Conservation (phyloP, 169 alveolate genomes). For the Eimeria maxima region DNA sequence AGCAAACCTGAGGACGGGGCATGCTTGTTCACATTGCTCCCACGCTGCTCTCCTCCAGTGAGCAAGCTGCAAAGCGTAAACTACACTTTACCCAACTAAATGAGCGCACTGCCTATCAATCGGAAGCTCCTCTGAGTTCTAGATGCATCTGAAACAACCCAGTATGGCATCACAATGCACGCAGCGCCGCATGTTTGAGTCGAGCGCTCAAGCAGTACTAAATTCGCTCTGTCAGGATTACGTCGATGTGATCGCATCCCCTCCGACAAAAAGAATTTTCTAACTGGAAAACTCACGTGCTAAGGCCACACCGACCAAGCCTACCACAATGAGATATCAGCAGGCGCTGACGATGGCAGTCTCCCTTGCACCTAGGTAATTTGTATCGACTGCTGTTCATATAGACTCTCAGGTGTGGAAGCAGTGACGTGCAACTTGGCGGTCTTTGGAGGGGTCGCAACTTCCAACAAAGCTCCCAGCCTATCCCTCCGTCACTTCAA, state of each 20-base stretch:
- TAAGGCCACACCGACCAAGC: not conserved
- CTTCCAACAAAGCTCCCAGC: not conserved
- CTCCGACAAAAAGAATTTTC: not conserved
- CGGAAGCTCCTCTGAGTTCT: not conserved
- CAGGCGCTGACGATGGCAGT: not conserved
- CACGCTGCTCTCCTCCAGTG: too few species aligned
- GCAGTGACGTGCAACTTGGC: too few species aligned
- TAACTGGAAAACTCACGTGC: not conserved
- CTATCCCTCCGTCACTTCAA: not conserved
- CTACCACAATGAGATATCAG: not conserved
- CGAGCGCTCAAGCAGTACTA: too few species aligned
- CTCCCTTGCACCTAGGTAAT: not conserved
- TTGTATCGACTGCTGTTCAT: not conserved
- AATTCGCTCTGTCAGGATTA: not conserved
- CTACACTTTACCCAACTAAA: not conserved
- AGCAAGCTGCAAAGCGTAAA: not conserved
- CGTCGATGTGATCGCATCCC: not conserved
- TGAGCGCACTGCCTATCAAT: not conserved
- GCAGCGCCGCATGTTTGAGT: not conserved
- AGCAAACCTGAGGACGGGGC: not conserved
- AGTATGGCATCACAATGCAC: not conserved
- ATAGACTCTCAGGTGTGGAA: too few species aligned
- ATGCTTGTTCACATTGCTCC: not conserved
- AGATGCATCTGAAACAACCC: not conserved
- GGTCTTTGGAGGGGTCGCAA: not conserved